These are phyloP conservation scores for Parathielavia appendiculata DNA, from an alignment of 495 filamentous ascomycete genomes.

Conservation along the genomic window DNA sequence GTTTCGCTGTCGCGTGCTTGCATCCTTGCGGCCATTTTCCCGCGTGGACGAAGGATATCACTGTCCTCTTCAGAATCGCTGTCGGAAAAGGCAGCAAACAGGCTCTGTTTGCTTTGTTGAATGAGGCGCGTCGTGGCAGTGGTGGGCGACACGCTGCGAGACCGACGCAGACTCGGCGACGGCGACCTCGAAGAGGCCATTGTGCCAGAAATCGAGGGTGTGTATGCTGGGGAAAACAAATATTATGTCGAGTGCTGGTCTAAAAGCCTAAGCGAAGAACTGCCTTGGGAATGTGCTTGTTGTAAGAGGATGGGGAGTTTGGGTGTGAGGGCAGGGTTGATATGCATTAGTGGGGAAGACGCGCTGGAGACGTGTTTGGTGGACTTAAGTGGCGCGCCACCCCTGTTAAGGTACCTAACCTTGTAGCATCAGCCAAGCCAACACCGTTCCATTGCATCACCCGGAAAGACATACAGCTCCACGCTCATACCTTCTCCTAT, in stretches of 20 bases:
- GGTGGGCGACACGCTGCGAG: slow-evolving; percentile 20
- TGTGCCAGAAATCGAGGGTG: slow-evolving; percentile 22
- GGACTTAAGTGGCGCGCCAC: slow-evolving; percentile 19
- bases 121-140: slow-evolving; percentile 15
- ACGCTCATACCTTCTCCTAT: not conserved
- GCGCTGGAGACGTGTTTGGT: slow-evolving; percentile 19
- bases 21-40: slow-evolving; percentile 67
- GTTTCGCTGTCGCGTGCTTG: slow-evolving; percentile 33
- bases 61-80: slow-evolving; percentile 33
- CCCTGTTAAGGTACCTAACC: slow-evolving; percentile 12
- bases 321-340: slow-evolving; percentile 9
- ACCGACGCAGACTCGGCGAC: slow-evolving; percentile 28
- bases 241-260: slow-evolving; percentile 2
- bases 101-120: not conserved
- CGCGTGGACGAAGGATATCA: slow-evolving; percentile 55
- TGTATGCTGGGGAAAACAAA: slow-evolving; percentile 11
- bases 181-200: slow-evolving; percentile 43
- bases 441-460: not conserved
- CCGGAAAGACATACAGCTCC: not conserved
- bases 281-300: slow-evolving; percentile 6
- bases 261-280: not conserved
- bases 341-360: slow-evolving; percentile 25
- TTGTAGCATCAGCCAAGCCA: not conserved
- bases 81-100: slow-evolving; percentile 5
- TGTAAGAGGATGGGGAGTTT: slow-evolving; percentile 7